Evolutionary conservation across 2,329 filamentous ascomycete genomes (phyloP), one percentile per base, ranked within the genome.

Genomic region (Talaromyces islandicus): DNA sequence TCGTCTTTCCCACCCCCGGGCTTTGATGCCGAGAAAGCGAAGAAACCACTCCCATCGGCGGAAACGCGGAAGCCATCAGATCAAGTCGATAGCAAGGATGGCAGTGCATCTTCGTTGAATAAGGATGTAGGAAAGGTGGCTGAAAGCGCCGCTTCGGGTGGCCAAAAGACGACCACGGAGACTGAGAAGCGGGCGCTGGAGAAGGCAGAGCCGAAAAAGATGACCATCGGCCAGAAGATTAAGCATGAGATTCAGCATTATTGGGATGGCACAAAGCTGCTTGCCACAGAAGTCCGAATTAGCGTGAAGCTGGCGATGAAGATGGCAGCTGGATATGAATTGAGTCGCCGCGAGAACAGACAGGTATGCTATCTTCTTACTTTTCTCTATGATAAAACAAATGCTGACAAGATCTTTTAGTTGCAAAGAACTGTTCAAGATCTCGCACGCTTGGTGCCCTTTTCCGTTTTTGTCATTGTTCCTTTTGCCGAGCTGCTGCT

Each of bases 281-380:
- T 99, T 66, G 92, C 88, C 24, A 90, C 91, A 1, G 94, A 99
- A 78, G 87, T 97, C 72, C 91, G 82, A 76, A 99, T 99, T 73
- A 97, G 93, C 75, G 91, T 89, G 63, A 88, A 88, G 64, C 80
- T 99, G 66, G 94, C 92, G 6, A 76, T 97, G 74, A 97, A 97
- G 81, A 99, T 99, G 94, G 92, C 92, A 14, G 92, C 91, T 61
- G 94, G 94, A 7, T 99, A 99, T 78, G 94, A 99, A 77, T 85
- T 99, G 65, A 97, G 90, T 61, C 87, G 94, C 64, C 87, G 94
- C 79, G 94, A 99, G 79, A 86, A 94, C 78, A 86, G 92, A 71
- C 94, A 97, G 77, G 83, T 85, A 69, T 56, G 73, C 68, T 17
- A 38, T 52, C 48, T 54, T 56, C 3, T 56, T 62, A 12, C 32